Conservation (phyloP, 768 basidiomycete genomes). For the Hygrophorus pudorinus region DNA sequence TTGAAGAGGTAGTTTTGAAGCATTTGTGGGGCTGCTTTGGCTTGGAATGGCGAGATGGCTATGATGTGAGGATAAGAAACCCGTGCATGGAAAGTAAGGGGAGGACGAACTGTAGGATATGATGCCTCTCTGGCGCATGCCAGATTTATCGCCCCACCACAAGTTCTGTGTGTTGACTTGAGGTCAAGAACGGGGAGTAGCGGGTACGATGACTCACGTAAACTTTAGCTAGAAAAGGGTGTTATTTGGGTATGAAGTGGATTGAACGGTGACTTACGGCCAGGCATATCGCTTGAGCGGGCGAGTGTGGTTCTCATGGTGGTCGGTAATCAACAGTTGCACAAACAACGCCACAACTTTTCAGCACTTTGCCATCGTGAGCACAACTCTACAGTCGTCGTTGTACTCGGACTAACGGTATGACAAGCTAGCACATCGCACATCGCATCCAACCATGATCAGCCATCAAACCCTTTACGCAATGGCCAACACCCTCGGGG, state of each 20-base stretch:
- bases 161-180: conserved; percentile 39
- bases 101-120: conserved; percentile 65
- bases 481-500: conserved; percentile 75
- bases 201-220: conserved; percentile 48
- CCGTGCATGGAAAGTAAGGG: background rate
- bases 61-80: background rate
- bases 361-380: conserved; percentile 11
- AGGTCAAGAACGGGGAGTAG: background rate
- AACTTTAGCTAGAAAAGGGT: conserved; percentile 47
- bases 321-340: conserved; percentile 10
- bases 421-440: conserved; percentile 1
- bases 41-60: conserved; percentile 82
- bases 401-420: background rate
- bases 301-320: conserved; percentile 57
- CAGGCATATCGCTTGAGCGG: conserved; percentile 70
- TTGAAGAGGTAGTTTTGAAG: conserved; percentile 77
- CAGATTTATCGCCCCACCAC: conserved; percentile 83
- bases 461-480: conserved; percentile 70
- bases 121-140: conserved; percentile 67
- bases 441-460: conserved; percentile 48
- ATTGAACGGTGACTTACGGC: conserved; percentile 42
- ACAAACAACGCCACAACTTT: conserved; percentile 27
- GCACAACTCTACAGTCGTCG: conserved; percentile 4
- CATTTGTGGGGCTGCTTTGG: conserved; percentile 62
- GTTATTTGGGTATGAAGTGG: conserved; percentile 3